These are phyloP conservation scores for Aspergillus sp. DNA, from an alignment of 2,329 filamentous ascomycete genomes.

Conservation along the genomic window DNA sequence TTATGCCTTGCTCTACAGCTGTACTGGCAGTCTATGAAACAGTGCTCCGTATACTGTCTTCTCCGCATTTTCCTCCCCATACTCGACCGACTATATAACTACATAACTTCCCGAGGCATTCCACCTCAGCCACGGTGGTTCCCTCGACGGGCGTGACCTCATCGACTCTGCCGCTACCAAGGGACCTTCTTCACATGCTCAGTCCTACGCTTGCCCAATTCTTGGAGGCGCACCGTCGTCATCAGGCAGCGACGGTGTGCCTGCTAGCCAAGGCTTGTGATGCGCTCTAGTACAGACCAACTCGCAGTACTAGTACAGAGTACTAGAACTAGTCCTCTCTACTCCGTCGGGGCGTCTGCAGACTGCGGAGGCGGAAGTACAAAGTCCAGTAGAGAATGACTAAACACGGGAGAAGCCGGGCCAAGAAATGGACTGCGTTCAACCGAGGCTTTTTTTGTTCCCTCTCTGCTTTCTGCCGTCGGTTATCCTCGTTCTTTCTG, in stretches of 20 bases:
- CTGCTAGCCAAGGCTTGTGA: neutral
- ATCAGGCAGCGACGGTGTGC: neutral
- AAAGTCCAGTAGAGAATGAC: neutral
- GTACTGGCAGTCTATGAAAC: no score
- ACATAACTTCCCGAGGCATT: no score
- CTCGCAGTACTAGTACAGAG: no score
- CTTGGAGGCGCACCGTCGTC: neutral
- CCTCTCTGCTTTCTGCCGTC: neutral
- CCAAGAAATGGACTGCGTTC: neutral
- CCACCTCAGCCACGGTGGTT: neutral
- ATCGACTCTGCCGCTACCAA: neutral
- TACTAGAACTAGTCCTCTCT: no score
- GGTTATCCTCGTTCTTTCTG: neutral
- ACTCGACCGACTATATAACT: no score
- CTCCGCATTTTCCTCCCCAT: no score
- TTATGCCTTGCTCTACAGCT: no score
- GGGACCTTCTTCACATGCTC: constrained; percentile 14
- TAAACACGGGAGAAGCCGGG: constrained; percentile 8
- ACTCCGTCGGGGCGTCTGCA: no score
- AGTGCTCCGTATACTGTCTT: no score
- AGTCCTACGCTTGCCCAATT: neutral
- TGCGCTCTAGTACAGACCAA: no score
- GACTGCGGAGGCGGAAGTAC: no score
- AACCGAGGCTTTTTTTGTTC: constrained; percentile 7
- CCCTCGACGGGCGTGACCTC: neutral